These are phyloP conservation scores for Nemania bipapillata DNA, from an alignment of 2,329 filamentous ascomycete genomes.

Conservation along the genomic window DNA sequence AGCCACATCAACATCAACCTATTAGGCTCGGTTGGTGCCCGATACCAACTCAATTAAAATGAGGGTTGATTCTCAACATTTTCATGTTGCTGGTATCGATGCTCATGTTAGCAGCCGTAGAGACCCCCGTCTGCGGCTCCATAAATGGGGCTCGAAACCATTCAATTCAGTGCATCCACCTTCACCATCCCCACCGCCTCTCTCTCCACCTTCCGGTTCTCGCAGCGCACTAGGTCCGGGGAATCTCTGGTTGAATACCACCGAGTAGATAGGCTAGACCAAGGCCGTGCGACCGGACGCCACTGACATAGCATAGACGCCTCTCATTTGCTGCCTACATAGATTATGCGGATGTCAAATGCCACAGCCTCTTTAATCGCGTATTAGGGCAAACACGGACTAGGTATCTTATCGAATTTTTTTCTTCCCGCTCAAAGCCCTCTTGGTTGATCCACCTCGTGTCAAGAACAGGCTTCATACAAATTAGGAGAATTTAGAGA, in stretches of 20 bases:
- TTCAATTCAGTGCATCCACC: constrained; percentile 10
- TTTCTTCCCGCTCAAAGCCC: neutral
- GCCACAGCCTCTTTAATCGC: neutral
- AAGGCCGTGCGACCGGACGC: constrained; percentile 17
- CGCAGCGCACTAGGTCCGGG: constrained; percentile 21
- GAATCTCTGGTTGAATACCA: constrained; percentile 27
- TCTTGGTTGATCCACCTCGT: constrained; percentile 23
- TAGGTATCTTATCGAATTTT: neutral
- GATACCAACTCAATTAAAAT: constrained; percentile 22
- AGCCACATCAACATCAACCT: constrained; percentile 6
- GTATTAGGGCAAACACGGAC: constrained; percentile 4
- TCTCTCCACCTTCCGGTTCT: constrained; percentile 20
- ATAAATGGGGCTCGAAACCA: constrained; percentile 19
- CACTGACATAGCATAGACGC: constrained; percentile 5
- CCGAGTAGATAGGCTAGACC: constrained; percentile 28
- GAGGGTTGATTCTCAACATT: constrained; percentile 15
- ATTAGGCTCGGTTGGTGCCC: constrained; percentile 27
- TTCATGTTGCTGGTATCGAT: constrained; percentile 17
- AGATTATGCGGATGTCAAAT: constrained; percentile 10
- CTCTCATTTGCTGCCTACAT: neutral
- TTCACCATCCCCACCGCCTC: constrained; percentile 12
- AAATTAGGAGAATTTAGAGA: constrained; percentile 12
- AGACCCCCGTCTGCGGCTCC: constrained; percentile 19
- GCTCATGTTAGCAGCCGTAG: constrained; percentile 11
- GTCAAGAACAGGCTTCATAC: constrained; percentile 3